Base-by-base conservation (phyloP, 2,329 filamentous ascomycete genomes). In the Paraconiothyrium brasiliense region DNA sequence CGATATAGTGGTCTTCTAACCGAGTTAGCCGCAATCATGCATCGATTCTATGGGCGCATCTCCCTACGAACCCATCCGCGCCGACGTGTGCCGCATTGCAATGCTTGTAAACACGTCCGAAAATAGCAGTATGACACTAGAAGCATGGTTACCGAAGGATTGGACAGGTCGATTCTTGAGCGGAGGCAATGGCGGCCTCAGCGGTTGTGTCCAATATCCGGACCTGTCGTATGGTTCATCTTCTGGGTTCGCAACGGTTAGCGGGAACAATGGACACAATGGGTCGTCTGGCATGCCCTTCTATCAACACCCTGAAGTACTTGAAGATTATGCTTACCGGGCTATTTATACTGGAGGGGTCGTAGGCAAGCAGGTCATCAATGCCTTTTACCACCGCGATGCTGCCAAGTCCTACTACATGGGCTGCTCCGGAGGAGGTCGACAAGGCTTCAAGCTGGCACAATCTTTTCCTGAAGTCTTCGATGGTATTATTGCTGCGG, bases 281-380 rank as follows among this genome's bases (percentile, higher is more conserved):
- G 77, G 78, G 8, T 75, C 75, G 10, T 78, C 76, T 3, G 82
- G 80, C 11, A 62, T 70, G 22, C 71, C 79, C 2, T 83, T 84
- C 62, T 78, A 80, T 49, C 52, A 71, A 78, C 24, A 79, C 3
- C 73, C 77, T 0, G 81, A 82, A 32, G 76, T 83, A 3, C 60
- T 84, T 1, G 73, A 76, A 46, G 83, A 84, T 64, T 84, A 83
- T 64, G 80, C 78, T 8, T 84, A 79, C 57, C 75, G 80, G 5
- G 76, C 79, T n/a, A 55, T 67, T 3, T 54, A 72, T 30, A 72
- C 67, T 20, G 72, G 73, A 22, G 69, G 70, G 20, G 44, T 68
- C 3, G 67, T 81, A 4, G 81, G 81, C 39, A 83, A 82, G 66
- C 51, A 81, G 39, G 70, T 83, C 34, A 77, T 71, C 16, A 71